phyloP scores from a whole-genome alignment of 805 yeast genomes.

The Wickerhamiella slavikovae region DNA sequence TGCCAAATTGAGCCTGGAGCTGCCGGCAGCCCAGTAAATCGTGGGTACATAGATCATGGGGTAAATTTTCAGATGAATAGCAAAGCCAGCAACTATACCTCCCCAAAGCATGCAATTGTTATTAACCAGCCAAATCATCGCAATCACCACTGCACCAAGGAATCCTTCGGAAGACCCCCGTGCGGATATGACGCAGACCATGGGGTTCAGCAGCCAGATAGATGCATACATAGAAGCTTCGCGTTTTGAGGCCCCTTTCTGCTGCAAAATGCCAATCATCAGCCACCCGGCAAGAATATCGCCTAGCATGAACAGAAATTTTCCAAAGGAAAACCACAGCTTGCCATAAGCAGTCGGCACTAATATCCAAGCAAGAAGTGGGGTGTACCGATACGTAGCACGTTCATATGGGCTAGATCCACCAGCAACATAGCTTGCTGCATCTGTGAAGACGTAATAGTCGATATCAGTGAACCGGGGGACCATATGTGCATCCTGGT shows the following conservation, averaged over 20 bases:
- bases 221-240: constrained; percentile 27
- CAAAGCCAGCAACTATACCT: constrained; percentile 39
- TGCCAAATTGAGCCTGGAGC: constrained; percentile 6
- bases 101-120: constrained; percentile 19
- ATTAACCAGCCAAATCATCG: constrained; percentile 28
- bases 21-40: constrained; percentile 26
- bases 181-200: constrained; percentile 83
- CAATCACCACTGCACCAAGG: constrained; percentile 54
- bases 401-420: constrained; percentile 54
- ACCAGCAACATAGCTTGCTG: constrained; percentile 49
- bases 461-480: constrained; percentile 89
- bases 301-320: constrained; percentile 50
- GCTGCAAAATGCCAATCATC: constrained; percentile 24
- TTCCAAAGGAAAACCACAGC: constrained; percentile 43
- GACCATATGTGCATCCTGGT: constrained; percentile 63
- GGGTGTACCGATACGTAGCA: constrained; percentile 87
- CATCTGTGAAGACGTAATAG: constrained; percentile 85
- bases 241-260: constrained; percentile 13
- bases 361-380: constrained; percentile 66
- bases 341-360: constrained; percentile 46
- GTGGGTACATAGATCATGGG: constrained; percentile 80
- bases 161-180: constrained; percentile 89
- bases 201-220: constrained; percentile 82
- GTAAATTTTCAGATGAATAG: constrained; percentile 80
- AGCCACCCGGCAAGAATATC: constrained; percentile 67